These are phyloP conservation scores for Ilyonectria destructans DNA, from an alignment of 2,329 filamentous ascomycete genomes.

Conservation along the genomic window DNA sequence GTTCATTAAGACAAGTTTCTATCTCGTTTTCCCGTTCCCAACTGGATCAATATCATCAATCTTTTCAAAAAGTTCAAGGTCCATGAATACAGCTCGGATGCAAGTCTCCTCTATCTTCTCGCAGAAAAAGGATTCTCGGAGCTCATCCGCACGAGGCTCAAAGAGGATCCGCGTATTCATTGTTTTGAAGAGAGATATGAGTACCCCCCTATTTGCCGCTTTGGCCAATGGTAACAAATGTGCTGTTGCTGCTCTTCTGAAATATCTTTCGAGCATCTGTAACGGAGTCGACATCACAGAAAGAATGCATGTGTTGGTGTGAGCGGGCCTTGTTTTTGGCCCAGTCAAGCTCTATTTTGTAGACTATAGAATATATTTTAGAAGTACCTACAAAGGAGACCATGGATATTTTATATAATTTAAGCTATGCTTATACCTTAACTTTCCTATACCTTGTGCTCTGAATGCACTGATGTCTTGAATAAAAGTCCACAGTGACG, in stretches of 20 bases:
- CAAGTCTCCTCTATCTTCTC: conserved; percentile 55
- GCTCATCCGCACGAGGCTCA: conserved; percentile 50
- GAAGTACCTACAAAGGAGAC: too few relatives aligned
- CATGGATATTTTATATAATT: too few relatives aligned
- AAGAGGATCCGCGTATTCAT: conserved; percentile 35
- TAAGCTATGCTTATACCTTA: too few relatives aligned
- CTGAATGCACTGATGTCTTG: too few relatives aligned
- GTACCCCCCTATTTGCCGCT: too few relatives aligned
- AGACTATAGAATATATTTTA: too few relatives aligned
- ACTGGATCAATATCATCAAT: conserved; percentile 54
- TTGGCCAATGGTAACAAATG: conserved; percentile 50
- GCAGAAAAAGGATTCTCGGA: conserved; percentile 47
- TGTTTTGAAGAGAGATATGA: conserved; percentile 49
- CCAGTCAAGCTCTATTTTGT: too few relatives aligned
- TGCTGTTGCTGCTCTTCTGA: conserved; percentile 44
- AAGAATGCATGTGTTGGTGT: too few relatives aligned
- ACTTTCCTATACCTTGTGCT: too few relatives aligned
- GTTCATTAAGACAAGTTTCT: conserved; percentile 54
- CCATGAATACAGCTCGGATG: conserved; percentile 45
- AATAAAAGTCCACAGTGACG: too few relatives aligned
- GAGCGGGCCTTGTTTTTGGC: too few relatives aligned
- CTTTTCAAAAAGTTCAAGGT: conserved; percentile 47
- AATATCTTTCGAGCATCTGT: conserved; percentile 23
- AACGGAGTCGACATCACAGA: conserved; percentile 27
- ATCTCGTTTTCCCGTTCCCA: conserved; percentile 42